Base-by-base conservation (phyloP, 169 alveolate genomes). In the Eimeria falciformis region DNA sequence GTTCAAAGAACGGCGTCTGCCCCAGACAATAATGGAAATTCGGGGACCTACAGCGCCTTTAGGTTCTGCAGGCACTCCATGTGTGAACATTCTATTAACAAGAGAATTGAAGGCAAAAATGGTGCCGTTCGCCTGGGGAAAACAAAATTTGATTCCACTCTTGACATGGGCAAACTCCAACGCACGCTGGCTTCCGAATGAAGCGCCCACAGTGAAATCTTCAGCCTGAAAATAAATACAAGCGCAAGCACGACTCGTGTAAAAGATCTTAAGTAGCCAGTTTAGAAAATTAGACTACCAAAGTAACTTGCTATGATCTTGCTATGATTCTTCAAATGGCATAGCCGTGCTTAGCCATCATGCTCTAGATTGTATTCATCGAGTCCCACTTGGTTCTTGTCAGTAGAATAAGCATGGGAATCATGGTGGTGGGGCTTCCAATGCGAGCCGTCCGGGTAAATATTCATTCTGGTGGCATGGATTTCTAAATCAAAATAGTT, bases 391-490 rank as follows among this genome's bases (percentile, higher is more conserved):
- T 79, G 77, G 17, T 65, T 17, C 29, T 29, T 58, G 33, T 79
- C 82, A 33, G 82, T 68, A 33, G 92, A 83, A 45, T 90, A 94
- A 0, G 96, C 96, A 5, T 94, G 95, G n/a, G 93, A 79, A 77
- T 94, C 96, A 25, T 94, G 95, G 79, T 94, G 96, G 40, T 90
- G 75, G 3, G 96, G 96, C 92, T 94, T 94, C 96, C 96, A 94
- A 81, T 92, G 93, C 0, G 94, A 55, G 29, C 94, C 94, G 33
- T 90, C 92, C 56, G 68, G 77, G 58, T 94, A 94, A 77, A 94
- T 58, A 40, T 94, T 94, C 92, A 94, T 69, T 45, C 96, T 93
- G 18, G 94, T 66, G 55, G 93, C 94, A 18, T 50, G 75, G 37
- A 85, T 69, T 5, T 83, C 94, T 0, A 94, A 55, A 43, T 73